phyloP scores from a whole-genome alignment of 1,284 basidiomycete species.

The Ceratobasidium sp. region DNA sequence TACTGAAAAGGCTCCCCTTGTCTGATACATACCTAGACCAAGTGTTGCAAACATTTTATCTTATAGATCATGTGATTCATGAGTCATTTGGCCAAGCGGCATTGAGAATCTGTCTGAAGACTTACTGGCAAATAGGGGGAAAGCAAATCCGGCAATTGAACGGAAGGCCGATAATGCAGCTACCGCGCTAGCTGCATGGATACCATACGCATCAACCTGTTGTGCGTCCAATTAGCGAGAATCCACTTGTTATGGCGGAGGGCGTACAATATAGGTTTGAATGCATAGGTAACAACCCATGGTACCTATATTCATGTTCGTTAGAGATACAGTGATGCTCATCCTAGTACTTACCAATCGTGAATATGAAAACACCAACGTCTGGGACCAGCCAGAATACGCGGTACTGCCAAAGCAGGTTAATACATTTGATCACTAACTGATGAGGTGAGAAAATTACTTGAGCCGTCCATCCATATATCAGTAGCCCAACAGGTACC shows the following conservation, averaged over 20 bases:
- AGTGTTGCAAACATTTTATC: slow-evolving; percentile 32
- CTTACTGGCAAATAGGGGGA: slow-evolving; percentile 44
- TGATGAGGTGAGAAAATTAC: not conserved
- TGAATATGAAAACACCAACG: slow-evolving; percentile 42
- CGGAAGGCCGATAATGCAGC: slow-evolving; percentile 42
- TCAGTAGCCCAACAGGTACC: slow-evolving; percentile 41
- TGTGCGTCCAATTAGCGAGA: not conserved
- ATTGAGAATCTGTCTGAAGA: not conserved
- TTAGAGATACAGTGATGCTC: not conserved
- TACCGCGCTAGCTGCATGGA: slow-evolving; percentile 44
- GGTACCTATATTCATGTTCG: slow-evolving; percentile 20
- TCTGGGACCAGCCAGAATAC: slow-evolving; percentile 45
- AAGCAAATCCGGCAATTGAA: slow-evolving; percentile 44
- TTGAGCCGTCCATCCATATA: slow-evolving; percentile 45
- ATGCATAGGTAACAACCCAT: slow-evolving; percentile 43
- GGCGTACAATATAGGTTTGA: slow-evolving; percentile 43
- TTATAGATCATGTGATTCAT: not conserved
- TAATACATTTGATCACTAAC: too few relatives aligned
- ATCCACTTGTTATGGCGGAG: not conserved
- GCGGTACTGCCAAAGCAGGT: slow-evolving; percentile 13
- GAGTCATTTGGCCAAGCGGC: not conserved
- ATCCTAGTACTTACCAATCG: slow-evolving; percentile 14
- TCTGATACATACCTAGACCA: not conserved
- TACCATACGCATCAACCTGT: slow-evolving; percentile 41
- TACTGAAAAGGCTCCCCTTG: not conserved